A percentile compares a stretch with the other conserved stretches of the same genome.
These are phyloP conservation scores for Russula dissimulans DNA, from an alignment of 768 basidiomycete genomes.

Conservation along the genomic window DNA sequence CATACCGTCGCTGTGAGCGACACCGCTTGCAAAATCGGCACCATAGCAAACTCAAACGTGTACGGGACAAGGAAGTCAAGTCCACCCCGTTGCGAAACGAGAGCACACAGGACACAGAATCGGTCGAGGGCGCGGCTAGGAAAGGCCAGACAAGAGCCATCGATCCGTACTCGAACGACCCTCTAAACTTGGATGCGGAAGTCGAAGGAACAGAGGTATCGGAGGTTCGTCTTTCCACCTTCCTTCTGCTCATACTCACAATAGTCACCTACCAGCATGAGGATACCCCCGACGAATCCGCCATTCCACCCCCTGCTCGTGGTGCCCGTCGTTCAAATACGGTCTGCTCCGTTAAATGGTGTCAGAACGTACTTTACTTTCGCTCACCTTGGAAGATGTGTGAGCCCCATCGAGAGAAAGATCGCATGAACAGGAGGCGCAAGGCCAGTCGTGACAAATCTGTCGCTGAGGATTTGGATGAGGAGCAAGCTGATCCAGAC, in stretches of 20 bases:
- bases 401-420: slow-evolving; percentile 35
- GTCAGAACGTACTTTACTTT: slow-evolving; percentile 37
- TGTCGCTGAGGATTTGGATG: not conserved
- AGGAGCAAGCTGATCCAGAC: not conserved
- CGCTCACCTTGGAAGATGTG: slow-evolving; percentile 41
- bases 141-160: not conserved
- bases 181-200: slow-evolving; percentile 3
- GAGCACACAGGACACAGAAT: not conserved
- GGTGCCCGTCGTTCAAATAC: slow-evolving; percentile 29
- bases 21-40: slow-evolving; percentile 48
- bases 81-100: slow-evolving; percentile 23
- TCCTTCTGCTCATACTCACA: not conserved
- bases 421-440: slow-evolving; percentile 27
- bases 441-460: slow-evolving; percentile 24
- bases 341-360: slow-evolving; percentile 33
- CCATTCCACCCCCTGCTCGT: slow-evolving; percentile 25
- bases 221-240: slow-evolving; percentile 7
- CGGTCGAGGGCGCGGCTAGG: not conserved
- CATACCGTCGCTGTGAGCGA: slow-evolving; percentile 46
- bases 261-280: not conserved
- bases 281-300: slow-evolving; percentile 8
- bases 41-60: slow-evolving; percentile 43
- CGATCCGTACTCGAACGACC: slow-evolving; percentile 1
- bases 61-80: slow-evolving; percentile 41
- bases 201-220: not conserved